These are phyloP conservation scores for Colletotrichum lindemuthianum DNA, from an alignment of 2,329 filamentous ascomycete species.

Conservation along the genomic window DNA sequence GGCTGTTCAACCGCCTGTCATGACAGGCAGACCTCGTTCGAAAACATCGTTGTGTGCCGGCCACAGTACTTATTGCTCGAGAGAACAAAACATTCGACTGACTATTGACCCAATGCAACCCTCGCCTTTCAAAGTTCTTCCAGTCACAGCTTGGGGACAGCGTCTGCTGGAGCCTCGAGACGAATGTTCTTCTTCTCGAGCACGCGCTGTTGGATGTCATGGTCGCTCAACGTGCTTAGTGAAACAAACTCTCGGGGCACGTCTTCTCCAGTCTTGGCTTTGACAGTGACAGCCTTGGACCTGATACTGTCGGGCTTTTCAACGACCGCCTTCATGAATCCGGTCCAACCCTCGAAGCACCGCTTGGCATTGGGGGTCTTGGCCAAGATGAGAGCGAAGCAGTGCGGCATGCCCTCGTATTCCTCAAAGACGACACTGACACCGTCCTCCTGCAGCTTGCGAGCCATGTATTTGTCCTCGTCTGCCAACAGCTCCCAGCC, in stretches of 20 bases:
- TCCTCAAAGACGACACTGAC: slow-evolving; percentile 74
- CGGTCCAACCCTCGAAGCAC: slow-evolving; percentile 65
- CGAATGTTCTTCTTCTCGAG: slow-evolving; percentile 39
- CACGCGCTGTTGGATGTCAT: slow-evolving; percentile 54
- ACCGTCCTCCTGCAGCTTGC: slow-evolving; percentile 63
- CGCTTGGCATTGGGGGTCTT: slow-evolving; percentile 55
- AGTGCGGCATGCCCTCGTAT: slow-evolving; percentile 85
- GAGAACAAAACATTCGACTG: neutral
- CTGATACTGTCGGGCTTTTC: slow-evolving; percentile 45
- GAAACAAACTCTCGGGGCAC: slow-evolving; percentile 52
- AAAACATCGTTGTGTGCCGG: no score
- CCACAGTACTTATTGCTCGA: no score
- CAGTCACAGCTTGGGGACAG: slow-evolving; percentile 44
- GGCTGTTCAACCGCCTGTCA: no score
- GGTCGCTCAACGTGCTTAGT: slow-evolving; percentile 55
- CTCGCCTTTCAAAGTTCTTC: neutral
- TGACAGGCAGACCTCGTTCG: no score
- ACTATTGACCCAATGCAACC: neutral
- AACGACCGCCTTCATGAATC: slow-evolving; percentile 61
- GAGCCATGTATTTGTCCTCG: slow-evolving; percentile 71
- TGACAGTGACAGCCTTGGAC: slow-evolving; percentile 56
- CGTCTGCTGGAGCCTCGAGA: slow-evolving; percentile 35
- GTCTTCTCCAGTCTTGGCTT: slow-evolving; percentile 63
- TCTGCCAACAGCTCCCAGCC: slow-evolving; percentile 79
- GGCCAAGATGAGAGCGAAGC: slow-evolving; percentile 70